Conservation (phyloP, 139 green algal genomes). For the Deuterostichococcus epilithicus region DNA sequence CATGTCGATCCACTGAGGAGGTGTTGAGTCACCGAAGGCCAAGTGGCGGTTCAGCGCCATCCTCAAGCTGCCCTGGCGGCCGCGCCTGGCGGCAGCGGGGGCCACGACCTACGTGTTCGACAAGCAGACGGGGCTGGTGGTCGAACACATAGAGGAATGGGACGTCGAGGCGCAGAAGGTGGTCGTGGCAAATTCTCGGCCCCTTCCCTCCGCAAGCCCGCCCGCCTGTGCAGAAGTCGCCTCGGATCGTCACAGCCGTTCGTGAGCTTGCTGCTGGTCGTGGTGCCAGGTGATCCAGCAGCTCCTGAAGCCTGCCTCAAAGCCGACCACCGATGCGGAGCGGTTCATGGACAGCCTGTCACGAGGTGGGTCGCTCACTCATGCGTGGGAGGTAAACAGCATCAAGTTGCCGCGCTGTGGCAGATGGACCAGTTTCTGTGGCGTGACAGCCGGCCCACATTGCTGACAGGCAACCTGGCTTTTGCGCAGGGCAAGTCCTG, state of each 20-base stretch:
- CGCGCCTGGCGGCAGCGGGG: constrained; percentile 55
- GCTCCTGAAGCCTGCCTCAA: constrained; percentile 46
- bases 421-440: no score
- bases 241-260: no score
- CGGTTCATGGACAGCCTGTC: neutral
- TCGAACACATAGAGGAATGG: constrained; percentile 72
- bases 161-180: constrained; percentile 60
- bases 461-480: no score
- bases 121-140: constrained; percentile 40
- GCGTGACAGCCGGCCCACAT: no score
- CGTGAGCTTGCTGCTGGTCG: no score
- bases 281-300: constrained; percentile 25
- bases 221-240: no score
- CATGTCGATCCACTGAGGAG: no score
- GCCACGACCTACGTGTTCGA: constrained; percentile 67
- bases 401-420: no score
- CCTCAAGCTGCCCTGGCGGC: constrained; percentile 62
- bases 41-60: constrained; percentile 62
- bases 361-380: neutral
- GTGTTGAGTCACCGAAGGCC: no score
- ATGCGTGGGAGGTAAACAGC: no score
- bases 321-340: neutral
- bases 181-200: neutral
- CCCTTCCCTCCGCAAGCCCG: no score
- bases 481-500: neutral